Conservation (phyloP, 148 eudicot genomes). For the Camellia sinensis region DNA sequence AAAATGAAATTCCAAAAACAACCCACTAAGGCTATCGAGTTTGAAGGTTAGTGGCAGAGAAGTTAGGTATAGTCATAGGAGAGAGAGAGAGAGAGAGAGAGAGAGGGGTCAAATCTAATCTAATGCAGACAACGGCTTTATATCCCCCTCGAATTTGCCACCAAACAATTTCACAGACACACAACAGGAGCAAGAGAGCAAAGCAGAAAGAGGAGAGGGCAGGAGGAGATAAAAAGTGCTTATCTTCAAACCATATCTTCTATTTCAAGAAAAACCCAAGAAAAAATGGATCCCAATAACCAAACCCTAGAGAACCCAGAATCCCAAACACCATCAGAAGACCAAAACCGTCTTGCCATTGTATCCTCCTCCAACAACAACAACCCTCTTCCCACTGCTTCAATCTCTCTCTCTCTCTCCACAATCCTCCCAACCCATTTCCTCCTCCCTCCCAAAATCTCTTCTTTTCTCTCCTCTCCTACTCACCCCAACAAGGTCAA, state of each 20-base stretch:
- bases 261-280: neutral
- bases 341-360: slow-evolving; percentile 21
- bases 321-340: slow-evolving; percentile 15
- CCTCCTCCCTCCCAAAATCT: slow-evolving; percentile 41
- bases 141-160: neutral
- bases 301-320: slow-evolving; percentile 23
- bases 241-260: neutral
- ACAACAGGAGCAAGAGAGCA: neutral
- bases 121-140: neutral
- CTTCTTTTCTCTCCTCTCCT: slow-evolving; percentile 28
- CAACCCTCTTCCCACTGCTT: slow-evolving; percentile 39
- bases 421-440: slow-evolving; percentile 54
- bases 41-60: neutral
- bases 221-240: neutral
- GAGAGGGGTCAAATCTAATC: neutral
- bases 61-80: neutral
- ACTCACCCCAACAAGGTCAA: slow-evolving; percentile 27
- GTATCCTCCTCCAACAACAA: neutral
- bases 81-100: neutral
- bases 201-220: neutral
- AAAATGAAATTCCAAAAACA: too few relatives aligned
- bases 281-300: slow-evolving; percentile 21
- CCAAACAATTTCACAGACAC: neutral
- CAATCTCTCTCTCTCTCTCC: slow-evolving; percentile 73
- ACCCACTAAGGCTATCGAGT: neutral